Percentiles rank a stretch among this genome's conserved stretches.
These are phyloP conservation scores for Clonostachys rhizophaga DNA, from an alignment of 2,329 filamentous ascomycete species.

Conservation along the genomic window DNA sequence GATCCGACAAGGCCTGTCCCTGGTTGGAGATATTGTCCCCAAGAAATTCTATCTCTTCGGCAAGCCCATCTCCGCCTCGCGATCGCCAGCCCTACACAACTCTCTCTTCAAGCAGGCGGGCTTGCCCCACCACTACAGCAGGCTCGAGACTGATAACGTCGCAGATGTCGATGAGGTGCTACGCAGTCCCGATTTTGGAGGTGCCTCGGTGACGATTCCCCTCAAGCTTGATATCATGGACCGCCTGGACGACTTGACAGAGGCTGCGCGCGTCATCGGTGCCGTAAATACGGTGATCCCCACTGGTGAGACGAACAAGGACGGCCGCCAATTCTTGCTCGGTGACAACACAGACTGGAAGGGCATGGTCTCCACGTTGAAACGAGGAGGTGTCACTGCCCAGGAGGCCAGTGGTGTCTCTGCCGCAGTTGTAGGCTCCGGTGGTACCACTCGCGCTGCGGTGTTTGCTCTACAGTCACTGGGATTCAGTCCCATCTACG, in stretches of 20 bases:
- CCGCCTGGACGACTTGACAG: conserved; percentile 73
- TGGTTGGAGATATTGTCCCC: conserved; percentile 73
- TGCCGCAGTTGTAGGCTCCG: conserved; percentile 83
- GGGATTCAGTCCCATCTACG: conserved; percentile 79
- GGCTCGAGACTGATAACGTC: conserved; percentile 67
- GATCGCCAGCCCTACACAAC: conserved; percentile 89
- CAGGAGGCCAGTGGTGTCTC: conserved; percentile 28
- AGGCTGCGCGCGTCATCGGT: conserved; percentile 77
- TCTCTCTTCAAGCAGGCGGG: conserved; percentile 71
- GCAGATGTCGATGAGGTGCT: conserved; percentile 62
- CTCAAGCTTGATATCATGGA: conserved; percentile 86
- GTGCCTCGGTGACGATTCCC: conserved; percentile 92
- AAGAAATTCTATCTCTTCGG: conserved; percentile 87
- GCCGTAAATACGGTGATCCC: conserved; percentile 93
- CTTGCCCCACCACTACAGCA: conserved; percentile 77
- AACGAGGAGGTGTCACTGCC: conserved; percentile 51
- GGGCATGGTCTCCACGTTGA: conserved; percentile 81
- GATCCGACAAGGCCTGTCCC: conserved; percentile 71
- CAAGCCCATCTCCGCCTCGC: conserved; percentile 74
- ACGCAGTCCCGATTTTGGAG: conserved; percentile 72
- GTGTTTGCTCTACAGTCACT: conserved; percentile 84
- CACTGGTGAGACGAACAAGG: conserved; percentile 24
- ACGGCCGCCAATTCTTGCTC: conserved; percentile 50
- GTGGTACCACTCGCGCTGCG: conserved; percentile 87
- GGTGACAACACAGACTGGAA: conserved; percentile 96